phyloP scores from a whole-genome alignment of 2,329 filamentous ascomycete species.

The Stagonosporopsis cucurbitacearum region DNA sequence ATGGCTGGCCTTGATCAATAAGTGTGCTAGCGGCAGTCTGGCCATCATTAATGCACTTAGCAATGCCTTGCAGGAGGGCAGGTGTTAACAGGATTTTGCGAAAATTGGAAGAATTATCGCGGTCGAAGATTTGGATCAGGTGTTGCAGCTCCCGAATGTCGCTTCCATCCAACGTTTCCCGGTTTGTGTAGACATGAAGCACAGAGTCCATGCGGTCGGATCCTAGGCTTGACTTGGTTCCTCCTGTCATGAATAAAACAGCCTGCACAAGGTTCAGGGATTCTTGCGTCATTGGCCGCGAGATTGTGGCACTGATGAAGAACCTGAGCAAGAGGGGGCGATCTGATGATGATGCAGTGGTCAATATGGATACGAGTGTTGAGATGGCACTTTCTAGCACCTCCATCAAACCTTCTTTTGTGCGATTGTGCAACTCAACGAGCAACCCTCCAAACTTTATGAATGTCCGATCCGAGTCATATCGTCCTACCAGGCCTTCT shows the following conservation, averaged over 20 bases:
- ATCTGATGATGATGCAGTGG: not conserved
- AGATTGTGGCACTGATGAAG: constrained; percentile 28
- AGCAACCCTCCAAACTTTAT: constrained; percentile 29
- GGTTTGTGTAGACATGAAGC: constrained; percentile 13
- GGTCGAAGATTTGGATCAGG: constrained; percentile 27
- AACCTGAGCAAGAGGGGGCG: constrained; percentile 18
- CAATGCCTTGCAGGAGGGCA: constrained; percentile 30
- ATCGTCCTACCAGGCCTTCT: constrained; percentile 34
- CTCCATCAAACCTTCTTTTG: constrained; percentile 24
- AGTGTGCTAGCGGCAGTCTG: constrained; percentile 26
- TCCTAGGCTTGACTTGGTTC: constrained; percentile 7
- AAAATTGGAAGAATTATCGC: constrained; percentile 21
- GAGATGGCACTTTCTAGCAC: constrained; percentile 22
- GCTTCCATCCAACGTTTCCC: constrained; percentile 24
- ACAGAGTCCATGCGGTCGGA: constrained; percentile 22
- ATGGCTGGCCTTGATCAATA: constrained; percentile 23
- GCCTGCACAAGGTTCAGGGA: constrained; percentile 34
- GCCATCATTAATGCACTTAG: constrained; percentile 33
- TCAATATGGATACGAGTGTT: constrained; percentile 20
- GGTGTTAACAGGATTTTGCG: constrained; percentile 24
- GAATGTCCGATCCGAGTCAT: constrained; percentile 18
- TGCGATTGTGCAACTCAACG: constrained; percentile 30
- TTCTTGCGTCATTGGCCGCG: constrained; percentile 27
- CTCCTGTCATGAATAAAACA: constrained; percentile 16
- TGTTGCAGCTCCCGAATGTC: constrained; percentile 26